Percentiles rank a stretch among this genome's conserved stretches.
These are phyloP conservation scores for Ogataea angusta DNA, from an alignment of 805 yeast species.

Conservation along the genomic window DNA sequence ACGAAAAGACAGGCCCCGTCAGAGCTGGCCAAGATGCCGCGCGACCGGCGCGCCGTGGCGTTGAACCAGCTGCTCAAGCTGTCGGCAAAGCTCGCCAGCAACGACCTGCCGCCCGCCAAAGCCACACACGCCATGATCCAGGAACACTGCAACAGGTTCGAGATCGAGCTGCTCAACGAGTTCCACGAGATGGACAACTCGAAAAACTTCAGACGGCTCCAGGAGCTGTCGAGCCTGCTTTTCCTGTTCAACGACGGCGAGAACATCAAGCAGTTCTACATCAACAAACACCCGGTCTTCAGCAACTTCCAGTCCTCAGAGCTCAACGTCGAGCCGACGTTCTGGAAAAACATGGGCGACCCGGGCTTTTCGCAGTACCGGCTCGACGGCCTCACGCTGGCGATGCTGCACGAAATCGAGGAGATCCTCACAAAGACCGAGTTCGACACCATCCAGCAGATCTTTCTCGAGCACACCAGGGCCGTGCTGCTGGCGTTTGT, in stretches of 20 bases:
- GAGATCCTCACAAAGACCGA: constrained; percentile 60
- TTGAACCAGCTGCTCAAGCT: constrained; percentile 63
- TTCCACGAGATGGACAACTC: constrained; percentile 74
- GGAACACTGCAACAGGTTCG: constrained; percentile 74
- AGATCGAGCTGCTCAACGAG: constrained; percentile 60
- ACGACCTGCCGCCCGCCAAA: constrained; percentile 43
- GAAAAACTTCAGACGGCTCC: constrained; percentile 67
- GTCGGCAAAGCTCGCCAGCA: constrained; percentile 60
- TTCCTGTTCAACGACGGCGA: constrained; percentile 82
- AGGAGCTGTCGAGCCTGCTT: constrained; percentile 69
- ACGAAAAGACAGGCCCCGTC: constrained; percentile 48
- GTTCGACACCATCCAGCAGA: constrained; percentile 66
- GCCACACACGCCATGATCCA: constrained; percentile 47
- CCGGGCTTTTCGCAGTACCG: constrained; percentile 49
- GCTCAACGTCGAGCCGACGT: constrained; percentile 29
- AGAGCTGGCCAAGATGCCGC: constrained; percentile 50
- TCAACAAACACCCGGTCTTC: constrained; percentile 74
- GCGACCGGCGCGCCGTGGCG: constrained; percentile 58
- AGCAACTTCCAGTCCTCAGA: constrained; percentile 38
- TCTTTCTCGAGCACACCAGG: constrained; percentile 59
- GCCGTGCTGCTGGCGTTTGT: constrained; percentile 65
- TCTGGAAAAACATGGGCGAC: constrained; percentile 60
- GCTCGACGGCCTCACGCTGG: constrained; percentile 51
- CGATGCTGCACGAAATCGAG: constrained; percentile 52
- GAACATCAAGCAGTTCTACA: constrained; percentile 77